Evolutionary conservation across 371 early-diverging fungal genomes (phyloP), one percentile per base, ranked within the genome.

Genomic region (Haplosporangium sp.): DNA sequence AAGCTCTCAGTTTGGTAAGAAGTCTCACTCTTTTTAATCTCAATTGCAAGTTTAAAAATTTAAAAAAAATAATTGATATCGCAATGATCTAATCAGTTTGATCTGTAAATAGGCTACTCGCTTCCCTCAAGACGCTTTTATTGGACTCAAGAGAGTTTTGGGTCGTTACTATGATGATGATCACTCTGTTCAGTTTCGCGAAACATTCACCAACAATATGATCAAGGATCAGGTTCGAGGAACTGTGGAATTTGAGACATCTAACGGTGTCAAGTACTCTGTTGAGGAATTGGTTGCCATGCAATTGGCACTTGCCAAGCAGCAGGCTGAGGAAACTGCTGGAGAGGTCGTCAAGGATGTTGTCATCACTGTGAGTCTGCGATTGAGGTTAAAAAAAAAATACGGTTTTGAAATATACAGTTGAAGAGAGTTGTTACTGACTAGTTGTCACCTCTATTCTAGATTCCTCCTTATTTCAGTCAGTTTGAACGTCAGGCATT

Each of bases 261-360:
- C 84, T 3, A 70, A 82, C 20, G 84, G 85, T 57, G 76, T 42
- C 34, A 60, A 59, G 34, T 90, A 88, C 63, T 85, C 92, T 0
- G 92, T 93, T 34, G 96, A 97, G 79, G 98, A 99, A 76, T 84
- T 98, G 20, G 92, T 97, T 61, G 98, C 97, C 4, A 96, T 97
- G 92, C 96, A 97, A 83, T 91, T 99, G 66, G 90, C 92, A 35
- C 90, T 96, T 50, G 97, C 97, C 11, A 93, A 92, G 84, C 82
- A 90, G 64, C 94, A 94, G 84, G 98, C 96, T 48, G 90, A 91
- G 55, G 88, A 85, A 34, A 89, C 92, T 56, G 96, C 96, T 50
- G 90, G 89, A 48, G 93, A 95, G 67, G 68, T 79, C 19, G 93
- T 97, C 35, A 89, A 88, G 65, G 98, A 97, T 69, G 94, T 92